A percentile compares a stretch with the other conserved stretches of the same genome.
phyloP scores from a whole-genome alignment of 2,329 filamentous ascomycete genomes.

The Hypoxylon sp. region DNA sequence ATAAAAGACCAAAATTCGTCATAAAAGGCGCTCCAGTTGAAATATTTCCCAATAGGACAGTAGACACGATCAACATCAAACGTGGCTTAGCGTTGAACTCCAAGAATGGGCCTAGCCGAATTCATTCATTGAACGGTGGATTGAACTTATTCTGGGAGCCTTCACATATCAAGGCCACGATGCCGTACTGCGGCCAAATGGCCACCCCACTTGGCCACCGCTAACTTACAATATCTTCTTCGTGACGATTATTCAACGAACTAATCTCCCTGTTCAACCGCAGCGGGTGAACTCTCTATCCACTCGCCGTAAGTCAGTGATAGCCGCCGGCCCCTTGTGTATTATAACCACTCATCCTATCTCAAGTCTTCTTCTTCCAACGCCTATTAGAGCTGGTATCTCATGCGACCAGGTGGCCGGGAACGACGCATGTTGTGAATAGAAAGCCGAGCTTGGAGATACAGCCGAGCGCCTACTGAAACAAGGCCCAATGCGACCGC shows the following conservation, averaged over 20 bases:
- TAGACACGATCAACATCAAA: not conserved
- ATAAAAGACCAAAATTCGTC: conserved; percentile 5
- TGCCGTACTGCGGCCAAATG: too few species aligned
- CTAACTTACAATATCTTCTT: too few species aligned
- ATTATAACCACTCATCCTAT: too few species aligned
- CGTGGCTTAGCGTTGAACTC: not conserved
- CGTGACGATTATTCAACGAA: not conserved
- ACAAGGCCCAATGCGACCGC: not conserved
- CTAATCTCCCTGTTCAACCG: not conserved
- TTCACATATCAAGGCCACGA: not conserved
- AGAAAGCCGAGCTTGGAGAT: not conserved
- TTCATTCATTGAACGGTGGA: not conserved
- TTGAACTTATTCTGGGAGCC: too few species aligned
- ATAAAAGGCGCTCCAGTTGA: not conserved
- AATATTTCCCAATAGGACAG: not conserved
- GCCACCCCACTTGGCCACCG: too few species aligned
- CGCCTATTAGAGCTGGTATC: not conserved
- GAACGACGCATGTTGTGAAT: not conserved
- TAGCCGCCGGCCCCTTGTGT: too few species aligned
- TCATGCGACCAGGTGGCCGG: not conserved
- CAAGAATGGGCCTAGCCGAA: not conserved
- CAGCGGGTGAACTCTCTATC: not conserved
- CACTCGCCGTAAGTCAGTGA: not conserved
- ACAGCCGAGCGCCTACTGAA: not conserved
- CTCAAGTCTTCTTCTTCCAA: too few species aligned